Evolutionary conservation across 805 yeast genomes (phyloP).

Genomic region (Barnettozyma sucrosica): DNA sequence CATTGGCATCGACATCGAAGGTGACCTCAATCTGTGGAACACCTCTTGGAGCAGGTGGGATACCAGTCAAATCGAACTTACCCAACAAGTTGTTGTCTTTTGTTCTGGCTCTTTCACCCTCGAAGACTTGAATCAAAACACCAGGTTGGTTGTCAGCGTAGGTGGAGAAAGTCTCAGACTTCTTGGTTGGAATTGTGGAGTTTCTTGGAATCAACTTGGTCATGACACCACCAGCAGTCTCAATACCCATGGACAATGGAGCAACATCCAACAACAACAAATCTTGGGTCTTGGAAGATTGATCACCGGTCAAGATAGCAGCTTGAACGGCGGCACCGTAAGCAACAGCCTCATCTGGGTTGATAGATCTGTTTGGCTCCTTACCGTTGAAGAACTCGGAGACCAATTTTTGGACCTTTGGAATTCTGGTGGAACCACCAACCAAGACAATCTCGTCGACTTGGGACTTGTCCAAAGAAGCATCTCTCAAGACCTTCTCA

Average conservation of each 20-base stretch:
- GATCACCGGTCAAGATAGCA: conserved; percentile 93
- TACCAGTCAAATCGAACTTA: conserved; percentile 93
- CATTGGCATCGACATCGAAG: conserved; percentile 94
- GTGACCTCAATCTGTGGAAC: conserved; percentile 98
- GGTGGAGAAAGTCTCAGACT: conserved; percentile 93
- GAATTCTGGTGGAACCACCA: conserved; percentile 98
- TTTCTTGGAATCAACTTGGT: conserved; percentile 60
- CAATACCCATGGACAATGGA: conserved; percentile 94
- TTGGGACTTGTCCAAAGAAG: conserved; percentile 83
- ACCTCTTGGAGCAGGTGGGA: conserved; percentile 99
- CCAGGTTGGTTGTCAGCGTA: conserved; percentile 98
- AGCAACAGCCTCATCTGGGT: conserved; percentile 99
- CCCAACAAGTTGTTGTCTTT: conserved; percentile 95
- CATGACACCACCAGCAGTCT: conserved; percentile 99
- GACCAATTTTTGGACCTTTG: conserved; percentile 91
- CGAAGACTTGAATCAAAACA: conserved; percentile 93
- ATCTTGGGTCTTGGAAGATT: conserved; percentile 94
- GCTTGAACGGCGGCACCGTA: conserved; percentile 99
- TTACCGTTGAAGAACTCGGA: conserved; percentile 96
- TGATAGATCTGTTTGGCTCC: conserved; percentile 93
- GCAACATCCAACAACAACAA: conserved; percentile 92
- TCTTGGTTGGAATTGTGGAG: conserved; percentile 77
- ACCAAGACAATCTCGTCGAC: conserved; percentile 91
- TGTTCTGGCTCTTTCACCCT: conserved; percentile 97
- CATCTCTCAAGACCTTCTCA: conserved; percentile 87